Conservation (phyloP, 2,329 filamentous ascomycete species). For the Massarina eburnea region DNA sequence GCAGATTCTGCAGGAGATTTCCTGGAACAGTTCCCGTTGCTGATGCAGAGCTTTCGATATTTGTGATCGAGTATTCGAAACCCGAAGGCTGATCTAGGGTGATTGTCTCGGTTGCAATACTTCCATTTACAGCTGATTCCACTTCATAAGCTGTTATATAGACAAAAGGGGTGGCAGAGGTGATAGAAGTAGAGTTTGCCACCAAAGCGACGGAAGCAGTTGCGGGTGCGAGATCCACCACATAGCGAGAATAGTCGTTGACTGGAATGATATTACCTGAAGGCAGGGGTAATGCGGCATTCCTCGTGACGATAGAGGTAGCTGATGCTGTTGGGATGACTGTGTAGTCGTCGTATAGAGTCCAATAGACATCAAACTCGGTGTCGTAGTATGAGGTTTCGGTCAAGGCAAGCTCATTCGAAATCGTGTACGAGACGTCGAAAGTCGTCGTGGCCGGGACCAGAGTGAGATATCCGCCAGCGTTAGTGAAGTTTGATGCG, state of each 20-base stretch:
- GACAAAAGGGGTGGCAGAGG: constrained; percentile 45
- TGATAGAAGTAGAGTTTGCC: constrained; percentile 23
- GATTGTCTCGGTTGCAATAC: constrained; percentile 37
- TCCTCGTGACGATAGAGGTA: constrained; percentile 32
- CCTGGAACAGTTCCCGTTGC: constrained; percentile 38
- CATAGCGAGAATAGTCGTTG: constrained; percentile 18
- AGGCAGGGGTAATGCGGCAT: constrained; percentile 24
- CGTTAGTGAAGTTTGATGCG: constrained; percentile 20
- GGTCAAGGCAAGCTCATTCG: constrained; percentile 24
- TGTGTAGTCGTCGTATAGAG: constrained; percentile 24
- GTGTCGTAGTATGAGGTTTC: constrained; percentile 21
- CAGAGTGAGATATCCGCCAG: constrained; percentile 18
- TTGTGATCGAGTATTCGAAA: constrained; percentile 41
- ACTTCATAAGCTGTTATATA: constrained; percentile 49
- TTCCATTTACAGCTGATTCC: constrained; percentile 34
- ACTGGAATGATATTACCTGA: constrained; percentile 20
- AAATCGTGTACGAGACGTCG: constrained; percentile 25
- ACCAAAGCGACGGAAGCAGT: constrained; percentile 26
- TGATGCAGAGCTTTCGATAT: constrained; percentile 23
- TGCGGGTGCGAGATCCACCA: constrained; percentile 19
- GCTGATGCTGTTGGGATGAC: constrained; percentile 33
- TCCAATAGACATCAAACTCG: constrained; percentile 23
- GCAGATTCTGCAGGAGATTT: constrained; percentile 40
- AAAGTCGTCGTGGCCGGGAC: constrained; percentile 27
- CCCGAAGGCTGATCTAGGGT: constrained; percentile 38